Evolutionary conservation across 257 asterid species (phyloP).

Genomic region (Plantago elongata): DNA sequence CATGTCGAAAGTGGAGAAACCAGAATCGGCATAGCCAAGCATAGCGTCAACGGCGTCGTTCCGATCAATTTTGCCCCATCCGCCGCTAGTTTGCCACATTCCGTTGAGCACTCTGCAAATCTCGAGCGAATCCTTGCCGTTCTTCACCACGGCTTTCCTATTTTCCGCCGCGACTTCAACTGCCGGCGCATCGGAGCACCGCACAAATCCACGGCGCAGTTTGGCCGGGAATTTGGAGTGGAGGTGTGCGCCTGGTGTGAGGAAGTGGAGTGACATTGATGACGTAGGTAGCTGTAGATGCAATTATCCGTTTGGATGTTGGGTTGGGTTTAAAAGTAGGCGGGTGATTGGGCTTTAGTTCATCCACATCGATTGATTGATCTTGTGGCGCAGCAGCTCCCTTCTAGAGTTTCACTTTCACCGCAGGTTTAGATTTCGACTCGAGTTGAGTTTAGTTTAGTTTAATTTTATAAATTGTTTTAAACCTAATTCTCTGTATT

Average conservation of each 20-base stretch:
- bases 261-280: no score
- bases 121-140: slow-evolving; percentile 68
- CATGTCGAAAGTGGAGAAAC: slow-evolving; percentile 95
- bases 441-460: no score
- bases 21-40: slow-evolving; percentile 81
- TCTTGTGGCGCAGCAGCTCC: no score
- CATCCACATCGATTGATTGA: no score
- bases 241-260: slow-evolving; percentile 12
- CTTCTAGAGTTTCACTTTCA: no score
- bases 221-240: slow-evolving; percentile 20
- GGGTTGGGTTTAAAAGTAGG: no score
- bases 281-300: slow-evolving; percentile 37
- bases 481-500: no score
- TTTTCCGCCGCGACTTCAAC: slow-evolving; percentile 42
- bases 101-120: slow-evolving; percentile 89
- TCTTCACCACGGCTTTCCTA: slow-evolving; percentile 41
- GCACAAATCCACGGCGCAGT: slow-evolving; percentile 21
- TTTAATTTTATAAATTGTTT: no score
- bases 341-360: background rate
- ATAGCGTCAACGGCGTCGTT: slow-evolving; percentile 89
- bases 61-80: slow-evolving; percentile 91
- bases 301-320: slow-evolving; percentile 14
- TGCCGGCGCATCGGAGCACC: slow-evolving; percentile 49
- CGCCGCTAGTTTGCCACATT: slow-evolving; percentile 99
- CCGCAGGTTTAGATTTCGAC: no score